phyloP scores from a whole-genome alignment of 2,329 filamentous ascomycete genomes.

The Xylariaceae sp. region DNA sequence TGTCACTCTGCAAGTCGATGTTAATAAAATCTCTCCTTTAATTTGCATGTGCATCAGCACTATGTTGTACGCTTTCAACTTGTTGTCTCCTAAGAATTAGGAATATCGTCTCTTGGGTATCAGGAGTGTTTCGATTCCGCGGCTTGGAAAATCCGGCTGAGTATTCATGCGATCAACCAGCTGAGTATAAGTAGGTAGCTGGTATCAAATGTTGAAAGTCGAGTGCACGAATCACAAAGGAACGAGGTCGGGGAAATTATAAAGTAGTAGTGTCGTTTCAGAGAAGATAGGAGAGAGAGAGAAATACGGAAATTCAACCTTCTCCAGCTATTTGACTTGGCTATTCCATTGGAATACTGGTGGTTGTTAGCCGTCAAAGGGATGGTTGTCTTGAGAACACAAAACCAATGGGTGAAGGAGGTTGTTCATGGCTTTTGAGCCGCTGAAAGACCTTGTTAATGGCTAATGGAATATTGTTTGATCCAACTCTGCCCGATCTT shows the following conservation, averaged over 20 bases:
- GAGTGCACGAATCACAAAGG: not conserved
- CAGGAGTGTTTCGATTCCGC: conserved; percentile 21
- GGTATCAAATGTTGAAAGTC: not conserved
- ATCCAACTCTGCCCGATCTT: not conserved
- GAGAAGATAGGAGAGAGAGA: conserved; percentile 4
- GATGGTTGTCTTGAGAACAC: not conserved
- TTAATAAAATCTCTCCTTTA: conserved; percentile 4
- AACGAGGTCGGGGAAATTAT: conserved; percentile 1
- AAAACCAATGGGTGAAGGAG: not conserved
- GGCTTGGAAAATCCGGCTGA: conserved; percentile 22
- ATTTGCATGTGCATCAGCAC: conserved; percentile 11
- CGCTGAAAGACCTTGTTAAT: not conserved
- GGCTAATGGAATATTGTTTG: not conserved
- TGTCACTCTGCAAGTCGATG: not conserved
- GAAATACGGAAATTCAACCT: too few relatives aligned
- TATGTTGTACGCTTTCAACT: not conserved
- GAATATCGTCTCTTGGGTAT: conserved; percentile 4
- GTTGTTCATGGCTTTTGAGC: not conserved
- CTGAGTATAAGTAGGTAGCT: not conserved
- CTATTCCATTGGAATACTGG: conserved; percentile 7
- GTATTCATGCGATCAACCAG: conserved; percentile 2
- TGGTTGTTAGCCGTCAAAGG: conserved; percentile 3
- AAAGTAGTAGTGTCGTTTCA: conserved; percentile 11
- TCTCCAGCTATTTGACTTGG: not conserved
- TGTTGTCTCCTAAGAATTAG: not conserved